phyloP scores from a whole-genome alignment of 2,329 filamentous ascomycete genomes.

The Fusarium tanahbumbuense region DNA sequence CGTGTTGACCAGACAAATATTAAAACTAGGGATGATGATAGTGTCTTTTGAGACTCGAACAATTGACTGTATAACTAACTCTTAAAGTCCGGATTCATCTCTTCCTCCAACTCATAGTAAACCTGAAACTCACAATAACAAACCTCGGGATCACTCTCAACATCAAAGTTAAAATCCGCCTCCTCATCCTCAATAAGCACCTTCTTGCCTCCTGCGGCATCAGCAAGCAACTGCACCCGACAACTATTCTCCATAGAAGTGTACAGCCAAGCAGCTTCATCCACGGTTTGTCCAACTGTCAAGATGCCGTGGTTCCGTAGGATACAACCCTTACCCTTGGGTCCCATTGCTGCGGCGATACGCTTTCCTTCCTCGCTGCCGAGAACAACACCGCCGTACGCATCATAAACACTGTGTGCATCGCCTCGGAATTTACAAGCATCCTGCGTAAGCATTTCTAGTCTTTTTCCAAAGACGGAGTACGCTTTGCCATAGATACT shows the following conservation, averaged over 20 bases:
- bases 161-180: conserved; percentile 52
- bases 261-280: conserved; percentile 78
- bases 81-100: conserved; percentile 42
- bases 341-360: conserved; percentile 71
- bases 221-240: conserved; percentile 52
- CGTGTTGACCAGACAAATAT: too few species aligned
- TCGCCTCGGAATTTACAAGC: conserved; percentile 71
- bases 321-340: conserved; percentile 68
- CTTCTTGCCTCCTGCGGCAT: conserved; percentile 50
- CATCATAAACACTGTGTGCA: conserved; percentile 72
- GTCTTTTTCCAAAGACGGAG: conserved; percentile 69
- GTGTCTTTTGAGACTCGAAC: not conserved
- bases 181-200: conserved; percentile 56
- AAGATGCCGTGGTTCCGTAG: conserved; percentile 77
- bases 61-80: conserved; percentile 13
- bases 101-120: conserved; percentile 45
- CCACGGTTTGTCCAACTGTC: conserved; percentile 76
- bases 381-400: conserved; percentile 64
- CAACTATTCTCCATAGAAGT: conserved; percentile 75
- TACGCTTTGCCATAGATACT: conserved; percentile 74
- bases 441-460: conserved; percentile 78
- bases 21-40: too few species aligned
- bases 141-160: conserved; percentile 44
- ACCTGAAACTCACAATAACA: conserved; percentile 47
- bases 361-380: conserved; percentile 71